Conservation (phyloP, 257 asterid genomes). For the Penstemon eatonii region DNA sequence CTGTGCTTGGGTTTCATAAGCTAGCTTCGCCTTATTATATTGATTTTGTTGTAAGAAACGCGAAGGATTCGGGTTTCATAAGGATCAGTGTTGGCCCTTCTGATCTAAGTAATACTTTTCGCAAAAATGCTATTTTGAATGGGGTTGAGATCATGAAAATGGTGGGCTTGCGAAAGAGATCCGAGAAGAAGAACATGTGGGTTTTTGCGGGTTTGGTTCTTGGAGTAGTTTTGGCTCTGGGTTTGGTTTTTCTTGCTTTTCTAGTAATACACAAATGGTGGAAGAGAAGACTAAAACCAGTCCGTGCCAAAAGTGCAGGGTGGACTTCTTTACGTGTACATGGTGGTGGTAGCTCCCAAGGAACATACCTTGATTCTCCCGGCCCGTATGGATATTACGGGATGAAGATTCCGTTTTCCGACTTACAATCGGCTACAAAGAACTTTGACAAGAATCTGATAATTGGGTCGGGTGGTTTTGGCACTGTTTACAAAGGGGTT, state of each 20-base stretch:
- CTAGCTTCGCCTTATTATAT: slow-evolving; percentile 71
- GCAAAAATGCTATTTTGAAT: slow-evolving; percentile 73
- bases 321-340: slow-evolving; percentile 58
- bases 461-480: slow-evolving; percentile 74
- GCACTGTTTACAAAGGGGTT: slow-evolving; percentile 61
- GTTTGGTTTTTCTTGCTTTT: slow-evolving; percentile 31
- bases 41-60: slow-evolving; percentile 55
- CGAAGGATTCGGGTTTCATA: slow-evolving; percentile 36
- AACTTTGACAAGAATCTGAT: slow-evolving; percentile 57
- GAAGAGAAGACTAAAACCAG: slow-evolving; percentile 35
- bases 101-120: slow-evolving; percentile 50
- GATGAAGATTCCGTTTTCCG: slow-evolving; percentile 57
- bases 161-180: slow-evolving; percentile 30
- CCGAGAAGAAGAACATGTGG: slow-evolving; percentile 41
- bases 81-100: slow-evolving; percentile 69
- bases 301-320: slow-evolving; percentile 45
- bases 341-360: slow-evolving; percentile 57
- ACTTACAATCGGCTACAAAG: slow-evolving; percentile 58
- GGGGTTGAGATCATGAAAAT: slow-evolving; percentile 83
- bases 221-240: slow-evolving; percentile 42
- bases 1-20: slow-evolving; percentile 48
- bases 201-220: slow-evolving; percentile 41
- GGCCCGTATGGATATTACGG: slow-evolving; percentile 57
- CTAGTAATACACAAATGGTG: slow-evolving; percentile 33
- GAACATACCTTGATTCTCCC: slow-evolving; percentile 43